Percentiles rank a stretch among this genome's conserved stretches.
Evolutionary conservation across 2,329 filamentous ascomycete species (phyloP).

Genomic region (Colletotrichum simmondsii): DNA sequence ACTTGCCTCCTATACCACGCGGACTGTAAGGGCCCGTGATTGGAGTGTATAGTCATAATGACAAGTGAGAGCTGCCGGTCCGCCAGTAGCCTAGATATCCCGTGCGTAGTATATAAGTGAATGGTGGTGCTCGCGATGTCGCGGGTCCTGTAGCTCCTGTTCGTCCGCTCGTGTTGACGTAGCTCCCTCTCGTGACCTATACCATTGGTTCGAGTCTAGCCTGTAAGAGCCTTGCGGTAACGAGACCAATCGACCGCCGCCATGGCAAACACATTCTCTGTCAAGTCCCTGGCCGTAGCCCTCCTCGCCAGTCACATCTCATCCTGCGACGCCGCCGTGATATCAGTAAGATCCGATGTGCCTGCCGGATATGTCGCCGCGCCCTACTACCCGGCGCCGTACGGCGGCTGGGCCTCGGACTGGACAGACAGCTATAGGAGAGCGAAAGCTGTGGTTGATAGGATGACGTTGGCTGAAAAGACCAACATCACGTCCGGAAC

Average conservation of each 20-base stretch:
- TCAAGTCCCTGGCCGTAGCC: slow-evolving; percentile 19
- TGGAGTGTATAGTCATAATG: not conserved
- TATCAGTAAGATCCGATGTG: slow-evolving; percentile 24
- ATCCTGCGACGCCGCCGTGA: slow-evolving; percentile 12
- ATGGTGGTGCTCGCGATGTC: not conserved
- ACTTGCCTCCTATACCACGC: slow-evolving; percentile 14
- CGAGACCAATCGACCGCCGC: not conserved
- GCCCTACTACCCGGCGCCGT: slow-evolving; percentile 79
- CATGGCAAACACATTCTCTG: slow-evolving; percentile 9
- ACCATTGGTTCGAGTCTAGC: not conserved
- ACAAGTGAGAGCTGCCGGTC: not conserved
- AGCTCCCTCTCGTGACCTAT: not conserved
- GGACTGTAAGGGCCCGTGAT: not conserved
- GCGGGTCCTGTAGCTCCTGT: not conserved
- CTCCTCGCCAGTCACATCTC: slow-evolving; percentile 24
- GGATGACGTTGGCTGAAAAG: slow-evolving; percentile 85
- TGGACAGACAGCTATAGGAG: slow-evolving; percentile 79
- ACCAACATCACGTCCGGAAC: slow-evolving; percentile 80
- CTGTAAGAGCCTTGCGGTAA: not conserved
- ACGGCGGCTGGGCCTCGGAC: slow-evolving; percentile 75
- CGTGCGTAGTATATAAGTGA: not conserved
- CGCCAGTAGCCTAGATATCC: not conserved
- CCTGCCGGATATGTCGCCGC: slow-evolving; percentile 52
- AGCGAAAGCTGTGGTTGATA: slow-evolving; percentile 73
- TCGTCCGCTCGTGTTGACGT: not conserved